Evolutionary conservation across 176 grass and related monocot species (phyloP), one percentile per base, ranked within the genome.

Genomic region (Miscanthus lutarioriparius): DNA sequence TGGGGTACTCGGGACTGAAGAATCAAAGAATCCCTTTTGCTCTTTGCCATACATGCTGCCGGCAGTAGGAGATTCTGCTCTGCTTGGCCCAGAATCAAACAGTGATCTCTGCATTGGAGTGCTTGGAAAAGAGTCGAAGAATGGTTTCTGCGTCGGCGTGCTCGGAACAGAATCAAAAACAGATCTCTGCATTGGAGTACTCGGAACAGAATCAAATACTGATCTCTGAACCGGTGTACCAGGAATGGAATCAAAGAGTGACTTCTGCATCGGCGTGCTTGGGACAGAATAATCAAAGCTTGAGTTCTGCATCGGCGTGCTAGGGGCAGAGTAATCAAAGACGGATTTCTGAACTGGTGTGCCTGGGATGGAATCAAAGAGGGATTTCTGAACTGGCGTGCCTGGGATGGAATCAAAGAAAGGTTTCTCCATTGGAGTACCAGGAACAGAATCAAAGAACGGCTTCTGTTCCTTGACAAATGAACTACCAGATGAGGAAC

Each of bases 361-460:
- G 10, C 81, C 67, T 2, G 91, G 87, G 74, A 85, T 68, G 3
- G 91, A 93, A 80, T 86, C 87, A 65, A 89, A 89, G 64, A 92
- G 36, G 0, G 93, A 87, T 82, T 87, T 92, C 73, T 92, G 87
- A 23, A 90, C 13, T 2, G 83, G 88, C 16, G 88, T 91, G 76
- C 93, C 85, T 39, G 91, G 93, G 64, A 95, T 84, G 39, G 93
- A 95, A 84, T 95, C 93, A 32, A 95, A 95, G 88, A 87, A 83
- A 15, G 89, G 75, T 76, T 83, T 90, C 48, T 87, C 84, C 68
- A 90, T 38, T 35, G 89, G 89, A 85, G 88, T 87, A 30, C 88
- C 70, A 26, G 91, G 87, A 78, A 90, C 85, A n/a, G 91, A 93
- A 85, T 90, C 87, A 68, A 90, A 90, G 64, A 58, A 75, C 5